Conservation (phyloP, 2,329 filamentous ascomycete genomes). For the Botryosphaeria dothidea region DNA sequence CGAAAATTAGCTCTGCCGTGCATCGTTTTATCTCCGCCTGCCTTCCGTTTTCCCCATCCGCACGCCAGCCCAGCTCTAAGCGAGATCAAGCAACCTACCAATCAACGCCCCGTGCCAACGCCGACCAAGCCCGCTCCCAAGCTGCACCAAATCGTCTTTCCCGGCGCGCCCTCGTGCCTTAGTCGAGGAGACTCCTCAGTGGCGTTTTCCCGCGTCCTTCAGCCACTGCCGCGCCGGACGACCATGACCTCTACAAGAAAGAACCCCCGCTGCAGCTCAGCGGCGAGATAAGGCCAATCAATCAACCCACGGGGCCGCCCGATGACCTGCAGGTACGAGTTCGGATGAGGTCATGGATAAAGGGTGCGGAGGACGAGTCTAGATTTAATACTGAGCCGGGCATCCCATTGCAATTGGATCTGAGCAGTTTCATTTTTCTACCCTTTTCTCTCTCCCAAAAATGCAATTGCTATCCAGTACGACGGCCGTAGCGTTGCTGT, state of each 20-base stretch:
- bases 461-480: not conserved
- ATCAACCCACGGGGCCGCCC: not conserved
- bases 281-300: slow-evolving; percentile 9
- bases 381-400: not conserved
- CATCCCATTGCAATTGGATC: not conserved
- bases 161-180: not conserved
- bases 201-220: not conserved
- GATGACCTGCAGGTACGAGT: slow-evolving; percentile 1
- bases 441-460: not conserved
- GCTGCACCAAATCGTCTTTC: not conserved
- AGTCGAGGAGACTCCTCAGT: not conserved
- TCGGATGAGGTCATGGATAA: not conserved
- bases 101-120: not conserved
- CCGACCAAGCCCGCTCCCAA: not conserved
- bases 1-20: too few species aligned
- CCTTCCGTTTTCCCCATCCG: not conserved
- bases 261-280: not conserved
- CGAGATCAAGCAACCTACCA: not conserved
- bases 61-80: not conserved
- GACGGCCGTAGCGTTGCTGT: slow-evolving; percentile 5
- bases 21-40: not conserved
- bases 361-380: not conserved
- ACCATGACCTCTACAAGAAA: not conserved
- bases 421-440: not conserved
- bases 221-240: slow-evolving; percentile 6